phyloP scores from a whole-genome alignment of 164 flowering plant species.

The Cinnamomum micranthum region DNA sequence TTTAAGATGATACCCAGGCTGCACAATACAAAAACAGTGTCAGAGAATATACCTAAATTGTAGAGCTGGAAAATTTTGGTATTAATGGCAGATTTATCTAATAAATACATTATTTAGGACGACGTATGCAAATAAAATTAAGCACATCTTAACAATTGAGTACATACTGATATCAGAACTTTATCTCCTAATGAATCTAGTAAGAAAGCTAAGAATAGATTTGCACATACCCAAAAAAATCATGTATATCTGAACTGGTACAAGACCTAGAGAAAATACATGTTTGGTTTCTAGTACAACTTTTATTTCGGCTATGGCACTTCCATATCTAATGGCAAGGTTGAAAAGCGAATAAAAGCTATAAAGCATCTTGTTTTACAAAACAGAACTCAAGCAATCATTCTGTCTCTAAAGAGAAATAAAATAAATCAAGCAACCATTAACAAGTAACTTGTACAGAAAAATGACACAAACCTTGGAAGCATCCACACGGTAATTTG shows the following conservation, averaged over 20 bases:
- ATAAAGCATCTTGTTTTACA: background rate
- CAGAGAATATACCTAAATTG: constrained; percentile 1
- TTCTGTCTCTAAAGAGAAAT: background rate
- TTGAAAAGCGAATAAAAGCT: background rate
- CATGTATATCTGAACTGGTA: background rate
- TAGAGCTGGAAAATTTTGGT: background rate
- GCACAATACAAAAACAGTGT: constrained; percentile 32
- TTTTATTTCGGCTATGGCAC: background rate
- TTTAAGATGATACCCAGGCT: constrained; percentile 90
- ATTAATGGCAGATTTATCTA: background rate
- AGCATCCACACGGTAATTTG: constrained; percentile 62
- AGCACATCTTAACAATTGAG: background rate
- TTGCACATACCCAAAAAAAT: background rate
- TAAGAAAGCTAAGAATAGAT: background rate
- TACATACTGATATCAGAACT: background rate
- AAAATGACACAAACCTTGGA: constrained; percentile 57
- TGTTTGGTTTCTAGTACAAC: background rate
- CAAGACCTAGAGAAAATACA: background rate
- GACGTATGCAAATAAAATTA: background rate
- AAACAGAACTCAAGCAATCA: background rate
- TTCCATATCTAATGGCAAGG: background rate
- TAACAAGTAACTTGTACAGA: background rate
- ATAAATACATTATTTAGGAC: no score
- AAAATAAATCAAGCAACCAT: background rate
- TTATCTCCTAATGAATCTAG: background rate